These are phyloP conservation scores for Perkinsus olseni DNA, from an alignment of 169 alveolate species.

Conservation along the genomic window DNA sequence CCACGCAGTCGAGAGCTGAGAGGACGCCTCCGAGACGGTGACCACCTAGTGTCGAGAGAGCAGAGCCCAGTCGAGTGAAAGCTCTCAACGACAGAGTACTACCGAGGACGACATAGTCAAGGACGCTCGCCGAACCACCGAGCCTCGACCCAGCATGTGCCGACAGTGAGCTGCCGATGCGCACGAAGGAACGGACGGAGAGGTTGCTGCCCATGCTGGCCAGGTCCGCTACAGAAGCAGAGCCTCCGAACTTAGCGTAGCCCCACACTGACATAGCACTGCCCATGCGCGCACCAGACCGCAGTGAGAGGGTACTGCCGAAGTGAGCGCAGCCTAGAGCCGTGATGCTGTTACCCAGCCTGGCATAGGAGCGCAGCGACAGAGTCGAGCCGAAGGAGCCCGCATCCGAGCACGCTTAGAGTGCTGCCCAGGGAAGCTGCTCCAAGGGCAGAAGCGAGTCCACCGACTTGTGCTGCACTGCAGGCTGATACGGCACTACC, in stretches of 20 bases:
- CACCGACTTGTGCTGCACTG: not conserved
- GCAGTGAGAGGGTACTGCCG: not conserved
- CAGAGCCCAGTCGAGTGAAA: not conserved
- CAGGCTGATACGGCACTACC: not conserved
- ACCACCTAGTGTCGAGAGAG: not conserved
- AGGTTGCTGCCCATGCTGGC: constrained; percentile 12
- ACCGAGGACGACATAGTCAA: not conserved
- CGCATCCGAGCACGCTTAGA: not conserved
- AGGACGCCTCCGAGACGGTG: not conserved
- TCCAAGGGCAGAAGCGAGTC: not conserved
- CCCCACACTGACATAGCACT: not conserved
- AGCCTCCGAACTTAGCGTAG: not conserved
- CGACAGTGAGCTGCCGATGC: not conserved
- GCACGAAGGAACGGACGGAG: constrained; percentile 6
- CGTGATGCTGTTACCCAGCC: not conserved
- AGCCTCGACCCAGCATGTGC: not conserved
- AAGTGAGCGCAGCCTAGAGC: not conserved
- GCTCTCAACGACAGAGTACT: not conserved
- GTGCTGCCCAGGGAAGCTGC: not conserved
- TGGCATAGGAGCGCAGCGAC: not conserved
- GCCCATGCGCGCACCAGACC: not conserved
- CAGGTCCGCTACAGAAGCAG: not conserved
- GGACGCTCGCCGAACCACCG: not conserved
- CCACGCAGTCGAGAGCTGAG: not conserved
- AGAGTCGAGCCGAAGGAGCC: not conserved